Evolutionary conservation across 345 rosid species (phyloP).

Genomic region (Microcos paniculata): DNA sequence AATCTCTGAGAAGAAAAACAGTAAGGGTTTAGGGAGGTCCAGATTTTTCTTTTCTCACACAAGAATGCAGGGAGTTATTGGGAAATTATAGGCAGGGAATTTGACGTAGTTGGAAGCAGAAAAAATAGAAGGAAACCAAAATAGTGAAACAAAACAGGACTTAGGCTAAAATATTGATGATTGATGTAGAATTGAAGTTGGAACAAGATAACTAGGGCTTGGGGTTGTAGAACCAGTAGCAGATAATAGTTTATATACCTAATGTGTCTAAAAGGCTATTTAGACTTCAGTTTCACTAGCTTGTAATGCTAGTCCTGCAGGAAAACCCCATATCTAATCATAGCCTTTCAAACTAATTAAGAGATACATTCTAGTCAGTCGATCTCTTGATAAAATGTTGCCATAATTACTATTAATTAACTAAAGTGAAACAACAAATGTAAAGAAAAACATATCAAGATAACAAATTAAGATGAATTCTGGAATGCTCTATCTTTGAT

Average conservation of each 20-base stretch:
- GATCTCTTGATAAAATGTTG: background rate
- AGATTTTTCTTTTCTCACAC: no score
- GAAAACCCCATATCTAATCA: background rate
- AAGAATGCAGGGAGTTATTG: no score
- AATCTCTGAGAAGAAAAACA: no score
- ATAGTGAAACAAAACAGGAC: background rate
- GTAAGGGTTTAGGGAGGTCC: no score
- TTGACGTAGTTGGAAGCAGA: no score
- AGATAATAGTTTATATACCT: background rate
- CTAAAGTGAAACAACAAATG: no score
- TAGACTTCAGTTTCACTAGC: background rate
- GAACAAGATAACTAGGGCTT: background rate
- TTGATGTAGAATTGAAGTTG: background rate
- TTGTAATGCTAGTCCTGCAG: background rate
- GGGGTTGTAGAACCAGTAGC: background rate
- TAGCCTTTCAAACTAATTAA: background rate
- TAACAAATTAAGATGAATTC: no score
- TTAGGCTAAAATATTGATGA: background rate
- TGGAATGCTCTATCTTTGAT: no score
- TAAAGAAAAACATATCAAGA: no score
- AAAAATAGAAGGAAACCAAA: no score
- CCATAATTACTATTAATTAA: background rate
- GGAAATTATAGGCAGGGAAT: no score
- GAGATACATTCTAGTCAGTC: background rate
- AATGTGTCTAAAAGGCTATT: background rate